phyloP scores from a whole-genome alignment of 495 filamentous ascomycete genomes.

The Xylaria sp. region DNA sequence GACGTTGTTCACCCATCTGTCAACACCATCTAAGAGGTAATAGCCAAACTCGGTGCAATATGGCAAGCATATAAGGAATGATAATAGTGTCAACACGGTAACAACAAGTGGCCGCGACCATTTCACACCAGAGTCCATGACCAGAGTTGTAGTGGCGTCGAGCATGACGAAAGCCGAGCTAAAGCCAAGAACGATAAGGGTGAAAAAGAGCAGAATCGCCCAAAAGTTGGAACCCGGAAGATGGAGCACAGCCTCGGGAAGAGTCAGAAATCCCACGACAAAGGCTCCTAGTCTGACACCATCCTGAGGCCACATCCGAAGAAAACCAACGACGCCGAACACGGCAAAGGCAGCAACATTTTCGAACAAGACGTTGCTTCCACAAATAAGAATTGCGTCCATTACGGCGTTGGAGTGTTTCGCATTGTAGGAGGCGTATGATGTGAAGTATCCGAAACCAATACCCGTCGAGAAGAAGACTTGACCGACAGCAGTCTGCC shows the following conservation, averaged over 20 bases:
- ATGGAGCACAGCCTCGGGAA: constrained; percentile 46
- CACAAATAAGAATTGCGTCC: constrained; percentile 48
- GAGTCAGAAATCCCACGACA: constrained; percentile 49
- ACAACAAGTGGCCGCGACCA: constrained; percentile 20
- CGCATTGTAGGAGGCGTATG: constrained; percentile 27
- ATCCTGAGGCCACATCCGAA: constrained; percentile 42
- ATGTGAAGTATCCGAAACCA: constrained; percentile 32
- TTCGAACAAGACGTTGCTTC: constrained; percentile 50
- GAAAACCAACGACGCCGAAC: constrained; percentile 50
- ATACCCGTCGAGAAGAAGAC: constrained; percentile 32
- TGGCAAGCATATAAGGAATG: constrained; percentile 24
- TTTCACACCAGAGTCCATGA: constrained; percentile 24
- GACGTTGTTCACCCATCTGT: constrained; percentile 27
- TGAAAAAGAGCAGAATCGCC: constrained; percentile 49
- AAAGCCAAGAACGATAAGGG: constrained; percentile 32
- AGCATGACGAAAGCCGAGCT: constrained; percentile 29
- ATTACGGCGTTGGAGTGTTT: constrained; percentile 46
- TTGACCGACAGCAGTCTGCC: constrained; percentile 28
- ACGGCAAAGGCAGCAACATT: constrained; percentile 52
- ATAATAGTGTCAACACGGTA: constrained; percentile 24
- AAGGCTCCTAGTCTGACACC: constrained; percentile 46
- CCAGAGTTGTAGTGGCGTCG: constrained; percentile 22
- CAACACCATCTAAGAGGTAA: constrained; percentile 27
- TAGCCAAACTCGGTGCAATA: constrained; percentile 30
- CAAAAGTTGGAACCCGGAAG: constrained; percentile 52